These are phyloP conservation scores for Aspergillus fumigatus DNA, from an alignment of 2,329 filamentous ascomycete species.

Conservation along the genomic window DNA sequence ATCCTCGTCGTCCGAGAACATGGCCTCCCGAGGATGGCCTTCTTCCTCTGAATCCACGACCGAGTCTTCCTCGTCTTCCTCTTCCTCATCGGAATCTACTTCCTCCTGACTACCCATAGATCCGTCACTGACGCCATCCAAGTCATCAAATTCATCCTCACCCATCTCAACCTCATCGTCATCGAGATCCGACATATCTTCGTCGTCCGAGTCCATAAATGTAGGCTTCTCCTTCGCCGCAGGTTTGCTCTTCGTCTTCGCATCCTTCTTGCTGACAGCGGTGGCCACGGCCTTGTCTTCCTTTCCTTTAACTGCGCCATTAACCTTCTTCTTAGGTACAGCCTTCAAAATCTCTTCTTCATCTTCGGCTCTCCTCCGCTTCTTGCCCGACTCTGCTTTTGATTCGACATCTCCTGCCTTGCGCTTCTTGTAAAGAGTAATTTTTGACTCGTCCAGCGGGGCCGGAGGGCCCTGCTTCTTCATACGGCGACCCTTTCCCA, in stretches of 20 bases:
- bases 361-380: conserved; percentile 55
- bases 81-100: conserved; percentile 56
- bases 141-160: conserved; percentile 45
- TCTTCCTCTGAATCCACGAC: conserved; percentile 70
- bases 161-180: conserved; percentile 37
- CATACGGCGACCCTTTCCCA: conserved; percentile 90
- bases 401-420: conserved; percentile 67
- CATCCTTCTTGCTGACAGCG: conserved; percentile 27
- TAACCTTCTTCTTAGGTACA: conserved; percentile 38
- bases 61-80: conserved; percentile 49
- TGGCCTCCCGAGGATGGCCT: conserved; percentile 54
- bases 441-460: conserved; percentile 67
- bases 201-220: conserved; percentile 34
- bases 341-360: conserved; percentile 41
- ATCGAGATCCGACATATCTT: conserved; percentile 31
- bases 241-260: conserved; percentile 20
- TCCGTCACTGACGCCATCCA: conserved; percentile 38
- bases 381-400: conserved; percentile 55
- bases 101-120: conserved; percentile 49
- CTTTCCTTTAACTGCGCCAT: conserved; percentile 29
- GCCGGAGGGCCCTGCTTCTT: conserved; percentile 89
- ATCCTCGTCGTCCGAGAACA: conserved; percentile 95
- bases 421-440: conserved; percentile 66
- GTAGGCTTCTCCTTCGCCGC: conserved; percentile 27
- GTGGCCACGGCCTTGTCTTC: conserved; percentile 24